Evolutionary conservation across 768 basidiomycete species (phyloP).

Genomic region (Tylopilus intermedius): DNA sequence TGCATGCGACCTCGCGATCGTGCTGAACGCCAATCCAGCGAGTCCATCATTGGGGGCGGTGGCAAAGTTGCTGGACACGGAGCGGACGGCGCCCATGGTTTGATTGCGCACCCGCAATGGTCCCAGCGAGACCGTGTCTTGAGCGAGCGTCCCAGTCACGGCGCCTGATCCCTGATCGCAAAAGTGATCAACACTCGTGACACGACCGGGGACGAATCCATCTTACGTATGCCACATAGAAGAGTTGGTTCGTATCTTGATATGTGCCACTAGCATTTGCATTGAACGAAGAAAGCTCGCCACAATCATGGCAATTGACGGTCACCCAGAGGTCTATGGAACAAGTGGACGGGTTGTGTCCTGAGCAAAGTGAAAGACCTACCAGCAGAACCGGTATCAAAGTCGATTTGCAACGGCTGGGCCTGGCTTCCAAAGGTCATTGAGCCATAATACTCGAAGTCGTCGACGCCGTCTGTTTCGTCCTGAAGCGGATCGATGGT

Average conservation of each 20-base stretch:
- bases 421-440: conserved; percentile 51
- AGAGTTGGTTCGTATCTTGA: conserved; percentile 25
- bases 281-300: conserved; percentile 34
- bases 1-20: conserved; percentile 41
- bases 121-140: conserved; percentile 49
- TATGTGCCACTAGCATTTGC: conserved; percentile 40
- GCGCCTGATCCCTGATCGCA: conserved; percentile 45
- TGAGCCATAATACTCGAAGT: conserved; percentile 43
- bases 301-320: conserved; percentile 36
- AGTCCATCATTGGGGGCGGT: conserved; percentile 52
- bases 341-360: too few species aligned
- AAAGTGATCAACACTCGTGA: not conserved
- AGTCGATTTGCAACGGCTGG: conserved; percentile 50
- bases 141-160: conserved; percentile 45
- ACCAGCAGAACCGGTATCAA: conserved; percentile 59
- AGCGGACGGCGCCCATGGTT: conserved; percentile 50
- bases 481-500: conserved; percentile 33
- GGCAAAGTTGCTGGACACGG: conserved; percentile 47
- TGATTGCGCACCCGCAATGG: conserved; percentile 43
- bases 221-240: conserved; percentile 44
- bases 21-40: conserved; percentile 57
- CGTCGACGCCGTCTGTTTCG: conserved; percentile 34
- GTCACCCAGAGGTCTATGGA: conserved; percentile 59
- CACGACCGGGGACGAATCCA: conserved; percentile 6
- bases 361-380: not conserved